These are phyloP conservation scores for Diutina siamensis DNA, from an alignment of 1,139 yeast genomes.

Conservation along the genomic window DNA sequence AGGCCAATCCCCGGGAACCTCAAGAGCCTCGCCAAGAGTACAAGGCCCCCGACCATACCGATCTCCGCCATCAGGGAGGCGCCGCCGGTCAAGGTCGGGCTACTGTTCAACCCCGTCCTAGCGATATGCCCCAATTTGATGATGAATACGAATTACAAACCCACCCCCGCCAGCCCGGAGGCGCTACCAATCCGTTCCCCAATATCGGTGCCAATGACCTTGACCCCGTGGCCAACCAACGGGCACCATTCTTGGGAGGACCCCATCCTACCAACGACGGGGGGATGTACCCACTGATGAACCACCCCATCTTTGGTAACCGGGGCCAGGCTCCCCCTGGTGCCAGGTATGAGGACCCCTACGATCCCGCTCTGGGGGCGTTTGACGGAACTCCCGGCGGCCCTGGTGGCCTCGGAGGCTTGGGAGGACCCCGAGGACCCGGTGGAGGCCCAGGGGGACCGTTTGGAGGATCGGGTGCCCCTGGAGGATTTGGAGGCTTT, in stretches of 20 bases:
- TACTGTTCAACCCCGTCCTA: no score
- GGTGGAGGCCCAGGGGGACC: not conserved
- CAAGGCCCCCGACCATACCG: no score
- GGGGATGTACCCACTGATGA: constrained; percentile 4
- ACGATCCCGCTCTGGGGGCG: not conserved
- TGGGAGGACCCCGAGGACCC: not conserved
- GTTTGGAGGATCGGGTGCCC: not conserved
- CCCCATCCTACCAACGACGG: not conserved
- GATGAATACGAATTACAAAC: constrained; percentile 14
- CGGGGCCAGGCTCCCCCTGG: constrained; percentile 2
- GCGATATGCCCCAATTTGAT: constrained; percentile 20
- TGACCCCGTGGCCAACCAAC: not conserved
- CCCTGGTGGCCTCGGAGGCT: not conserved
- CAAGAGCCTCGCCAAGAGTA: not conserved
- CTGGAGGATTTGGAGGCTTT: not conserved
- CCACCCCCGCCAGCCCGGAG: not conserved
- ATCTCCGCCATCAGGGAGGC: no score
- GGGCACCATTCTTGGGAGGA: not conserved
- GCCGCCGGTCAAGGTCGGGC: no score
- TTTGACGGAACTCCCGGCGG: not conserved
- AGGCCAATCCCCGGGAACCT: not conserved
- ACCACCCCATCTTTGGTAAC: constrained; percentile 1
- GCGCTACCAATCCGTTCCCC: not conserved
- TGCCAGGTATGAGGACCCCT: constrained; percentile 2
- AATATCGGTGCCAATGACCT: not conserved